Evolutionary conservation across 2,329 filamentous ascomycete genomes (phyloP), one percentile per base, ranked within the genome.

Genomic region (Ramularia endophylla): DNA sequence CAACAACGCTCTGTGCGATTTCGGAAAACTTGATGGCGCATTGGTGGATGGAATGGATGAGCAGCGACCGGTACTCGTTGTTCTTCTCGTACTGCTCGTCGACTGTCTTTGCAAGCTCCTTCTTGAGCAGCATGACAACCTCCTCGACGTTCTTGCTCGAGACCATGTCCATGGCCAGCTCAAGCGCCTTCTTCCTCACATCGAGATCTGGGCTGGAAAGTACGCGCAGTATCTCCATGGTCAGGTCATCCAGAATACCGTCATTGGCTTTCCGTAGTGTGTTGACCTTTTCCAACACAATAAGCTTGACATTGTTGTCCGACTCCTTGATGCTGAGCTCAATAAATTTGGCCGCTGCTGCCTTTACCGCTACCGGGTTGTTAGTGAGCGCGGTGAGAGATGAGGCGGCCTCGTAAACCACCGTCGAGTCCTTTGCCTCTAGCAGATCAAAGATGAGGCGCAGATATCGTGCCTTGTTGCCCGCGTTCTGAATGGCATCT

Each of bases 41-140:
- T 64, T 94, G 88, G 65, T 98, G 92, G 60, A 98, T 98, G 27
- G 89, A 87, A 65, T 95, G 88, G 54, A 98, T 97, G 47, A 98
- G 76, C 7, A 98, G 77, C 59, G 94, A 89, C 55, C 92, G 85
- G 66, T 95, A 95, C 66, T 95, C 89, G 61, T 80, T 81, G 67
- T 94, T 95, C 79, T 97, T 97, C 72, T 98, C 92, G 68, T 95
- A 97, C 65, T 95, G 89, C 65, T 97, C 89, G 59, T 98, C 89
- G 31, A 97, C 87, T 0, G 92, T 98, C 75, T 97, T 98, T 49
- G 87, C 82, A 19, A 98, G 78, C 63, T 98, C 92, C 66, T 98
- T 98, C 73, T 98, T 98, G 46, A 98, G 74, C 1, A 98, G 75
- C 58, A 97, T 78, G 16, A 98, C 86, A 11, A 98, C 92, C 60